Conservation (phyloP, 805 yeast genomes). For the Yarrowia keelungensis region DNA sequence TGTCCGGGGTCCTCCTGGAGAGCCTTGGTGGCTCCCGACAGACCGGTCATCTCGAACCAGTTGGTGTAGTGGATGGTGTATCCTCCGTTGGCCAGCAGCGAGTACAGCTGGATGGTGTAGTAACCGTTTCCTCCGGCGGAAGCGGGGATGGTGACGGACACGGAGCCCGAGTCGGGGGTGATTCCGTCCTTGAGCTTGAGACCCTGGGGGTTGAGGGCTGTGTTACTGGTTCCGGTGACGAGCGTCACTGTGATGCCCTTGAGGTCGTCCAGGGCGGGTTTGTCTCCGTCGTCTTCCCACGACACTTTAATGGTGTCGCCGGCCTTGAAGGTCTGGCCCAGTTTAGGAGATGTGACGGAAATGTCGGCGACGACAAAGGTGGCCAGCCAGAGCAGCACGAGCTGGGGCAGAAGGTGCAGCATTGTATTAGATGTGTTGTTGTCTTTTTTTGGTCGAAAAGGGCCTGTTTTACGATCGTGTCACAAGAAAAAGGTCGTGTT, state of each 20-base stretch:
- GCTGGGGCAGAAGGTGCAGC: conserved; percentile 39
- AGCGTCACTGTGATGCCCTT: conserved; percentile 59
- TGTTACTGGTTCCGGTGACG: conserved; percentile 64
- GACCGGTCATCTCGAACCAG: conserved; percentile 69
- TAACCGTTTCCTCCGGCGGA: conserved; percentile 65
- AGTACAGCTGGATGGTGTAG: conserved; percentile 74
- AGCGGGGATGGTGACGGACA: conserved; percentile 44
- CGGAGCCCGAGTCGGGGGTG: conserved; percentile 7
- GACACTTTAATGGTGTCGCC: conserved; percentile 50
- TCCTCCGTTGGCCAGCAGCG: conserved; percentile 54
- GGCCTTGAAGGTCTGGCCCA: conserved; percentile 55
- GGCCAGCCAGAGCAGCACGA: conserved; percentile 39
- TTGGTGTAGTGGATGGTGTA: conserved; percentile 70
- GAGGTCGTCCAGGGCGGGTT: conserved; percentile 57
- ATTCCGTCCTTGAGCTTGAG: conserved; percentile 20
- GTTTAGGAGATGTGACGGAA: conserved; percentile 53
- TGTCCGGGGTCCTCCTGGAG: conserved; percentile 57
- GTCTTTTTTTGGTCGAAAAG: background rate
- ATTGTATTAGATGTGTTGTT: conserved; percentile 20
- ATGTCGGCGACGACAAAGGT: conserved; percentile 57
- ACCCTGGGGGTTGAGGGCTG: conserved; percentile 4
- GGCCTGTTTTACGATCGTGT: background rate
- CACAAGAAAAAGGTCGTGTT: conserved; percentile 7
- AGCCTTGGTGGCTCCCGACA: conserved; percentile 67
- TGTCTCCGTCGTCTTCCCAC: conserved; percentile 65